Conservation (phyloP, 768 basidiomycete species). For the Lentinus brumalis region DNA sequence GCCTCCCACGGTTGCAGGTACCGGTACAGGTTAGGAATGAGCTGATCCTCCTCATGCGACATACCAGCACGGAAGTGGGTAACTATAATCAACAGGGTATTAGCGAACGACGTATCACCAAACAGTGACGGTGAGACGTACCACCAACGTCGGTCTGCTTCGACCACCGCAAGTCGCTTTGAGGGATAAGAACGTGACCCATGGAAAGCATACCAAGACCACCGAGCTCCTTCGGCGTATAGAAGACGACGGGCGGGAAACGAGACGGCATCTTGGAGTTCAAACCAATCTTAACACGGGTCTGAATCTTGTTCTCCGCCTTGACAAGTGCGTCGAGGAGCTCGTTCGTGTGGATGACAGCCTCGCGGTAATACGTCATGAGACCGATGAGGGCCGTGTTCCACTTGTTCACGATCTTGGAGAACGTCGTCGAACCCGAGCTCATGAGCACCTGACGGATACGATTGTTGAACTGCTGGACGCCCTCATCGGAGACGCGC, state of each 20-base stretch:
- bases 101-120: not conserved
- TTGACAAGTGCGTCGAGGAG: slow-evolving; percentile 95
- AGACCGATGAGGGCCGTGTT: slow-evolving; percentile 93
- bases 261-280: slow-evolving; percentile 99
- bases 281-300: slow-evolving; percentile 98
- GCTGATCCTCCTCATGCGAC: slow-evolving; percentile 92
- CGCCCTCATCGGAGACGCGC: slow-evolving; percentile 96
- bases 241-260: slow-evolving; percentile 96
- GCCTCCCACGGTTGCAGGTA: slow-evolving; percentile 98
- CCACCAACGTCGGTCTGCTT: slow-evolving; percentile 97
- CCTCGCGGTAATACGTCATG: slow-evolving; percentile 98
- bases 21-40: slow-evolving; percentile 96
- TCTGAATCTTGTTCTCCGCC: slow-evolving; percentile 99
- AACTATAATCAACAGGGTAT: slow-evolving; percentile 46
- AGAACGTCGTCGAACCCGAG: slow-evolving; percentile 97
- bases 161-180: slow-evolving; percentile 96
- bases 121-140: slow-evolving; percentile 27
- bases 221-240: slow-evolving; percentile 97
- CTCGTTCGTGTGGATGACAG: slow-evolving; percentile 96
- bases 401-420: slow-evolving; percentile 99
- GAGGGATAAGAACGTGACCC: slow-evolving; percentile 98
- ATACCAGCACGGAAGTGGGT: slow-evolving; percentile 99
- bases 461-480: slow-evolving; percentile 97
- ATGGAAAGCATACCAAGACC: slow-evolving; percentile 99
- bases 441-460: slow-evolving; percentile 98